A percentile compares a stretch with the other conserved stretches of the same genome.
Conservation (phyloP, 768 basidiomycete species). For the Dendrothele bispora region DNA sequence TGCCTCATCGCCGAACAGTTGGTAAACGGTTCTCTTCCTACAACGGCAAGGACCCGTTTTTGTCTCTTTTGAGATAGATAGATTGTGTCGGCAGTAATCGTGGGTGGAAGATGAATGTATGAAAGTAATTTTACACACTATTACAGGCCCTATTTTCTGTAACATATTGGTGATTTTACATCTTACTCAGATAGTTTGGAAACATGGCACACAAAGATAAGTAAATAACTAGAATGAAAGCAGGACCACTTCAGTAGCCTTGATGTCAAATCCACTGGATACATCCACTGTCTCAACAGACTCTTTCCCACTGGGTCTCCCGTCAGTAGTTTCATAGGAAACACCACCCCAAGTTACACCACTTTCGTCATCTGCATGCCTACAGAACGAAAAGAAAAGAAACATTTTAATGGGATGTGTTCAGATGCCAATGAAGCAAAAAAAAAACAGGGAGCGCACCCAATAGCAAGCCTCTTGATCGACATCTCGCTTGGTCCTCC, state of each 20-base stretch:
- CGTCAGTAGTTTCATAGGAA: constrained; percentile 35
- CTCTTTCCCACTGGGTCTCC: constrained; percentile 19
- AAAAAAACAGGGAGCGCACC: constrained; percentile 29
- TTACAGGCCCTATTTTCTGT: too few species aligned
- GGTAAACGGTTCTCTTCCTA: too few species aligned
- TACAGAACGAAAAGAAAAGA: constrained; percentile 19
- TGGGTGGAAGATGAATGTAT: too few species aligned
- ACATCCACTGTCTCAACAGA: constrained; percentile 14
- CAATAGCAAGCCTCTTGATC: constrained; percentile 52
- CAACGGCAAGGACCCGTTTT: too few species aligned
- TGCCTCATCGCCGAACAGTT: too few species aligned
- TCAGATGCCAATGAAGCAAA: neutral
- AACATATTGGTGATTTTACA: too few species aligned
- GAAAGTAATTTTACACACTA: too few species aligned
- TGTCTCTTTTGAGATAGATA: too few species aligned
- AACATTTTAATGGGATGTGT: neutral
- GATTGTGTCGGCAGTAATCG: too few species aligned
- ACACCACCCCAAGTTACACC: constrained; percentile 35
- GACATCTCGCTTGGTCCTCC: constrained; percentile 28
- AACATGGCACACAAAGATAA: too few species aligned
- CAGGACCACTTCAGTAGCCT: constrained; percentile 34
- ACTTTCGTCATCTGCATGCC: constrained; percentile 45
- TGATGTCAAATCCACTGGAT: constrained; percentile 25
- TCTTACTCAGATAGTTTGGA: too few species aligned
- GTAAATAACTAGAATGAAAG: too few species aligned